Percentiles rank a stretch among this genome's conserved stretches.
phyloP scores from a whole-genome alignment of 345 rosid species.

The Rhizophora apiculata region DNA sequence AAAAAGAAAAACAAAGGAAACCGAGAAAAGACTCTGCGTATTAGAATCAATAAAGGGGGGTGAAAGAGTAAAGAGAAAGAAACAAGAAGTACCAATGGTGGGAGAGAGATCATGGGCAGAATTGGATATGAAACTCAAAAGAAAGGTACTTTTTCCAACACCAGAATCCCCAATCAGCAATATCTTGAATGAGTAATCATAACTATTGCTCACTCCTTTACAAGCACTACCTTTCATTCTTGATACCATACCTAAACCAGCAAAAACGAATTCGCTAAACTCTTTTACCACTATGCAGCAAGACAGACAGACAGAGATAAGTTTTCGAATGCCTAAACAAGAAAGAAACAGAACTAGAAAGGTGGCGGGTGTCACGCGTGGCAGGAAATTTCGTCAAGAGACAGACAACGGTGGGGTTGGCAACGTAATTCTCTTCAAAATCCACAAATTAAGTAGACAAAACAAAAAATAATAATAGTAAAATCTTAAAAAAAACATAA shows the following conservation, averaged over 20 bases:
- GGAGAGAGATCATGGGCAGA: slow-evolving; percentile 74
- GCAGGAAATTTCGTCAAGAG: slow-evolving; percentile 29
- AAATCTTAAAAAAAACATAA: too few species aligned
- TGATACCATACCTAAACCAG: not conserved
- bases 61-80: not conserved
- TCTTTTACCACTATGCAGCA: not conserved
- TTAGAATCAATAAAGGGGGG: not conserved
- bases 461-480: too few species aligned
- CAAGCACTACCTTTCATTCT: slow-evolving; percentile 36
- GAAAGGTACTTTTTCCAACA: slow-evolving; percentile 93
- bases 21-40: not conserved
- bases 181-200: slow-evolving; percentile 88
- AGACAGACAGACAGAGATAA: not conserved
- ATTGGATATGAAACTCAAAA: slow-evolving; percentile 75
- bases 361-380: not conserved
- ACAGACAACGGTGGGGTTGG: slow-evolving; percentile 28
- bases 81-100: slow-evolving; percentile 57
- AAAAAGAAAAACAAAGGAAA: not conserved
- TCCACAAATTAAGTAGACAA: not conserved
- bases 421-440: not conserved
- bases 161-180: slow-evolving; percentile 94
- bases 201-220: slow-evolving; percentile 46
- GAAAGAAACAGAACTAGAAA: not conserved
- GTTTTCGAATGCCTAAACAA: not conserved
- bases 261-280: not conserved